Evolutionary conservation across 1,284 basidiomycete genomes (phyloP).

Genomic region (Tylopilus sp.): DNA sequence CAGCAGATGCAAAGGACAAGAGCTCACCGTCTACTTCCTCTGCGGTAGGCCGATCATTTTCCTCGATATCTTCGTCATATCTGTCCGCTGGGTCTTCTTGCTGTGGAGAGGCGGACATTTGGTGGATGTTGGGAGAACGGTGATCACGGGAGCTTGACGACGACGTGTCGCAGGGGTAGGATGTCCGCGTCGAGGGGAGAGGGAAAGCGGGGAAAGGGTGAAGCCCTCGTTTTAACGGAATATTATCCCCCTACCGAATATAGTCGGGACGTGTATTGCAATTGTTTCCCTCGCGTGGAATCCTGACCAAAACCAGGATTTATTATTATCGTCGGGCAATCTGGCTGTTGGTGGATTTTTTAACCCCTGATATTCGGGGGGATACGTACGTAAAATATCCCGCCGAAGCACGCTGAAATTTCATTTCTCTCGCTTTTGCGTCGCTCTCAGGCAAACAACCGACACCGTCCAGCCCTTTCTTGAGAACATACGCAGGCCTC

Average conservation of each 20-base stretch:
- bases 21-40: constrained; percentile 38
- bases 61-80: constrained; percentile 44
- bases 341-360: constrained; percentile 42
- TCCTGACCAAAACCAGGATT: constrained; percentile 50
- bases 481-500: too few relatives aligned
- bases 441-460: constrained; percentile 23
- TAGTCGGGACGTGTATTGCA: constrained; percentile 55
- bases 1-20: constrained; percentile 5
- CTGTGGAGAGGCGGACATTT: constrained; percentile 45
- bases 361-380: constrained; percentile 54
- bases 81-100: constrained; percentile 41
- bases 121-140: constrained; percentile 20
- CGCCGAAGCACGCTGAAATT: constrained; percentile 22
- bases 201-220: constrained; percentile 58
- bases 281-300: constrained; percentile 54
- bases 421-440: constrained; percentile 25
- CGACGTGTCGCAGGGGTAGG: constrained; percentile 20
- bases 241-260: constrained; percentile 60
- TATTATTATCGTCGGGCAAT: constrained; percentile 59
- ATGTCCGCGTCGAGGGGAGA: constrained; percentile 39
- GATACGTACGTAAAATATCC: constrained; percentile 55
- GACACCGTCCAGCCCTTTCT: constrained; percentile 7
- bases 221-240: constrained; percentile 70
- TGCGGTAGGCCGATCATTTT: constrained; percentile 33
- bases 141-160: constrained; percentile 29